phyloP scores from a whole-genome alignment of 176 grass and related monocot genomes.

The Oryza rufipogon region DNA sequence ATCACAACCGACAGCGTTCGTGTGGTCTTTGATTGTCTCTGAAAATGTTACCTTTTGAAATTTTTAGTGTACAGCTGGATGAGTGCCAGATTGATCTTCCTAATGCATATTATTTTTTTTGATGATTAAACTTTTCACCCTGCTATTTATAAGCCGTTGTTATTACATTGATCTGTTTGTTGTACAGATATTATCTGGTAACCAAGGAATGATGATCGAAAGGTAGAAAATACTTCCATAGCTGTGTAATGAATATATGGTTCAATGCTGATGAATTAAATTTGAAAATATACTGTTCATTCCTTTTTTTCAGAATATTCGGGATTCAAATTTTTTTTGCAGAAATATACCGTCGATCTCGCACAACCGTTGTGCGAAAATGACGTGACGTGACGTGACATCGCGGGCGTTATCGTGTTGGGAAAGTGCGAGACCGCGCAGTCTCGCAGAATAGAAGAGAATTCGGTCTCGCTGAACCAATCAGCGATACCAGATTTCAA shows the following conservation, averaged over 20 bases:
- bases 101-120: neutral
- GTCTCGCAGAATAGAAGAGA: too few relatives aligned
- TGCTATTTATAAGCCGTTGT: neutral
- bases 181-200: conserved; percentile 53
- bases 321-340: too few relatives aligned
- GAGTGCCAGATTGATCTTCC: neutral
- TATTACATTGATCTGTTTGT: conserved; percentile 45
- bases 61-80: neutral
- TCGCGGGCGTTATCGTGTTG: too few relatives aligned
- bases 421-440: too few relatives aligned
- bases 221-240: conserved; percentile 45
- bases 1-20: neutral
- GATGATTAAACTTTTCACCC: neutral
- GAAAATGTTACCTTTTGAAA: neutral
- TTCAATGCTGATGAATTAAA: neutral
- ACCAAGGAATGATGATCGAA: conserved; percentile 52
- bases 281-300: too few relatives aligned
- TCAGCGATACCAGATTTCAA: too few relatives aligned
- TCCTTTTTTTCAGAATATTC: too few relatives aligned
- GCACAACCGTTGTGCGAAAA: too few relatives aligned
- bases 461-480: too few relatives aligned
- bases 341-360: too few relatives aligned
- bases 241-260: conserved; percentile 12
- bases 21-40: conserved; percentile 7
- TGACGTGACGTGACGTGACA: too few relatives aligned